phyloP scores from a whole-genome alignment of 495 filamentous ascomycete genomes.

The Ramalina peruviana region DNA sequence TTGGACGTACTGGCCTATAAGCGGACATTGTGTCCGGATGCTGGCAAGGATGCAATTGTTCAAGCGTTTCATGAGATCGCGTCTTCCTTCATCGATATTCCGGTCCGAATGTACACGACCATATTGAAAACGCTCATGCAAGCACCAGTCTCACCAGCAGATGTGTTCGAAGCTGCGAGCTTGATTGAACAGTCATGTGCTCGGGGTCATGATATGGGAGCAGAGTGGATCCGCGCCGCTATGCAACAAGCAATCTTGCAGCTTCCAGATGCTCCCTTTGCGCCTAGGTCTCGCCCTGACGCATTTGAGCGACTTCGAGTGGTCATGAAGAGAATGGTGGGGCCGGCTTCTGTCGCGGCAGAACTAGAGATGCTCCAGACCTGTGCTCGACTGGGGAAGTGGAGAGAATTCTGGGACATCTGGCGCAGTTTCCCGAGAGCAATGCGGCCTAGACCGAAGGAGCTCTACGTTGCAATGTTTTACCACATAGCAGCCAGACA shows the following conservation, averaged over 20 bases:
- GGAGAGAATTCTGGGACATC: constrained; percentile 43
- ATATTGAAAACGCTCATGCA: constrained; percentile 27
- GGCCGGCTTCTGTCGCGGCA: not conserved
- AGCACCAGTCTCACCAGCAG: constrained; percentile 19
- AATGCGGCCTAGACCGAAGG: constrained; percentile 32
- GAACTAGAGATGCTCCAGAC: constrained; percentile 13
- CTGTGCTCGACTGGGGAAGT: constrained; percentile 23
- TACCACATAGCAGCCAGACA: constrained; percentile 31
- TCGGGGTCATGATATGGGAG: constrained; percentile 29
- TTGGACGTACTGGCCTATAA: constrained; percentile 28
- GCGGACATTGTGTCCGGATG: constrained; percentile 23
- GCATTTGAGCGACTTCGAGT: not conserved
- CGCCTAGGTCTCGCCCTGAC: not conserved
- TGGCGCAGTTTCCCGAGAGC: constrained; percentile 44
- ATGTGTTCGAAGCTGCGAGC: constrained; percentile 25
- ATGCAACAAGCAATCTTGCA: constrained; percentile 23
- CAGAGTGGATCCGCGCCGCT: constrained; percentile 28
- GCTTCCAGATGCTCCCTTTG: not conserved
- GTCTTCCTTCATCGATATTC: constrained; percentile 22
- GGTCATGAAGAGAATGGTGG: not conserved
- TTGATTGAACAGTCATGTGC: constrained; percentile 33
- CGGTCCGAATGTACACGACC: constrained; percentile 23
- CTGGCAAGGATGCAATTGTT: constrained; percentile 25
- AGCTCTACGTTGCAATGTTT: constrained; percentile 45
- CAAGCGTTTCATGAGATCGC: constrained; percentile 21